Base-by-base conservation (phyloP, 2,329 filamentous ascomycete genomes). In the Podosphaera xanthii region DNA sequence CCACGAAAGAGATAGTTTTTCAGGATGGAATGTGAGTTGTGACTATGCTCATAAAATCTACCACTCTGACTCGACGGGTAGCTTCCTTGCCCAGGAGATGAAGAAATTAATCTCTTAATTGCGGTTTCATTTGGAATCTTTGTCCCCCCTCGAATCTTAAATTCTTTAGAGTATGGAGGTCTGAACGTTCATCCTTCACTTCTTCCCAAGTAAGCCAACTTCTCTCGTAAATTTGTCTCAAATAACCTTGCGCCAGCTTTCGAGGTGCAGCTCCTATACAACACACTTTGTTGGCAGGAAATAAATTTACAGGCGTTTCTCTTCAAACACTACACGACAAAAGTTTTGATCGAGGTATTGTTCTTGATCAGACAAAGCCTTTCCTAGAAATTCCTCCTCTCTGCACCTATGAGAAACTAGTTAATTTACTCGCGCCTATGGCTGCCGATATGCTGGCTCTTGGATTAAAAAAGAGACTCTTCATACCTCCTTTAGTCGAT, bases 111-210 rank as follows among this genome's bases (percentile, higher is more conserved):
- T 69, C 75, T 98, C 60, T 78, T 98, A 64, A 76, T 97, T 53
- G 90, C 90, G 55, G 92, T 97, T 3, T 97, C 92, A 0, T 98
- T 97, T 71, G 92, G 92, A 2, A 77, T 95, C 6, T 84, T 96
- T 62, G 83, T 98, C 0, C 92, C 92, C 0, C 76, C 78, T 0
- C 77, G 87, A 3, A 80, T 97, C 14, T 74, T 98, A 31, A 73
- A 73, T 31, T 72, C 72, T 0, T 80, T 86, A 33, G 80, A 78
- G 65, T 95, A 94, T 71, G 90, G 90, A 50, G 92, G 92, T 0
- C 72, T 98, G 2, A 98, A 98, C 70, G 77, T 98, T 1, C 92
- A 98, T 67, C 92, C 92, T 0, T 97, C 91, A 0, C 72, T 96
- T 35, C 77, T 98, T 12, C 91, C 90, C 3, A 84, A 92, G 82